phyloP scores from a whole-genome alignment of 208 protist genomes.

The Trypanosomatidae sp. region DNA sequence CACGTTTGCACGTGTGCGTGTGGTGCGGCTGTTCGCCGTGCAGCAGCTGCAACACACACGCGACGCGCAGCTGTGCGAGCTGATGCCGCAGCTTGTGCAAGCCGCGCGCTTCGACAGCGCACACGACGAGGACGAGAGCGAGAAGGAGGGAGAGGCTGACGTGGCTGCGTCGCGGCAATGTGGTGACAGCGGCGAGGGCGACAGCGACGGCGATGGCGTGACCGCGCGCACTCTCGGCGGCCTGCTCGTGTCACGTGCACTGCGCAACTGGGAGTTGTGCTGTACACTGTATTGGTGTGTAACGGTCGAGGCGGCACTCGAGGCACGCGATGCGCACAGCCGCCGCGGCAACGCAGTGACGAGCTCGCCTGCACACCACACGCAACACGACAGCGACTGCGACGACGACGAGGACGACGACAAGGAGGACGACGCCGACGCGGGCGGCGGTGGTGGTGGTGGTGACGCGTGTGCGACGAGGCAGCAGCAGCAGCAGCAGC shows the following conservation, averaged over 20 bases:
- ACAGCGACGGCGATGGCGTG: background rate
- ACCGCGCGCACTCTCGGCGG: constrained; percentile 9
- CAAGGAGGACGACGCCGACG: no score
- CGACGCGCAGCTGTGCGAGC: constrained; percentile 22
- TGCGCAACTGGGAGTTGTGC: constrained; percentile 62
- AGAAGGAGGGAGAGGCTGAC: background rate
- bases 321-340: constrained; percentile 6
- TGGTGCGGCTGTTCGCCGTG: constrained; percentile 63
- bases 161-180: background rate
- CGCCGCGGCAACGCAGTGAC: no score
- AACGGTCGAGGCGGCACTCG: constrained; percentile 29
- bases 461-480: no score
- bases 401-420: no score
- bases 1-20: constrained; percentile 33
- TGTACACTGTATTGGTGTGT: constrained; percentile 52
- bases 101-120: constrained; percentile 58
- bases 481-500: background rate
- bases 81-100: constrained; percentile 68
- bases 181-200: background rate
- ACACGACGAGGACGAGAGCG: constrained; percentile 14
- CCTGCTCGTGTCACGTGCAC: constrained; percentile 44
- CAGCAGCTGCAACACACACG: constrained; percentile 22
- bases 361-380: no score
- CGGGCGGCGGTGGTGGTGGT: no score
- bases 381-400: no score